Evolutionary conservation across 768 basidiomycete species (phyloP), one percentile per base, ranked within the genome.

Genomic region (Auricularia sp.): DNA sequence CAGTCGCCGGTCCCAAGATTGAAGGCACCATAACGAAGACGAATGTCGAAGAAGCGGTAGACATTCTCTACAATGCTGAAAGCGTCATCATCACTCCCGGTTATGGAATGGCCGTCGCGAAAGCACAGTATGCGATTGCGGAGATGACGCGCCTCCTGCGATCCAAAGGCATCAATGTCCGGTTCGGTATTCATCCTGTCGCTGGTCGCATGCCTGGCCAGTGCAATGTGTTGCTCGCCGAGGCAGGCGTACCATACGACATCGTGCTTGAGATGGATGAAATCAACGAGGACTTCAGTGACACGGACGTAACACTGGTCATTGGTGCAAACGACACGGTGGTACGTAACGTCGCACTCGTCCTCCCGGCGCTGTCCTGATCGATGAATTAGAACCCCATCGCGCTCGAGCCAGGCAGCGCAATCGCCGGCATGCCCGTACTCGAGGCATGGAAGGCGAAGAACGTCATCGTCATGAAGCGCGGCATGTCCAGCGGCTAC

Each of bases 151-250:
- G 83, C 0, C 82, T 88, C 75, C 79, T 93, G 44, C 79, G 87
- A 60, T 79, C 85, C 6, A 90, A 86, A 70, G 90, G 84, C 12
- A 79, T 92, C 70, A 90, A 86, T 61, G 90, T 92, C 53, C 85
- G 90, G 75, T 91, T 91, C 71, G 90, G 89, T 10, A 91, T 91
- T 64, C 92, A 94, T 70, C 92, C 92, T 11, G 92, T 94, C 14
- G 92, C 92, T 51, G 92, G 92, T 62, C 87, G 92, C 58, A 94
- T 94, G 92, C 92, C 92, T 12, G 92, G 92, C 53, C 90, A 94
- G 76, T 92, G 91, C 72, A 94, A 94, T 70, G 91, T 94, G n/a
- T 81, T 94, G 58, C 78, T 94, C 4, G 92, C 92, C 3, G 92
- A 94, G 72, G 92, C 92, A 2, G 88, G 89, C 4, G 91, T 94